Evolutionary conservation across 352 stramenopile genomes (phyloP), one percentile per base, ranked within the genome.

Genomic region (Elongisporangium prolatum): DNA sequence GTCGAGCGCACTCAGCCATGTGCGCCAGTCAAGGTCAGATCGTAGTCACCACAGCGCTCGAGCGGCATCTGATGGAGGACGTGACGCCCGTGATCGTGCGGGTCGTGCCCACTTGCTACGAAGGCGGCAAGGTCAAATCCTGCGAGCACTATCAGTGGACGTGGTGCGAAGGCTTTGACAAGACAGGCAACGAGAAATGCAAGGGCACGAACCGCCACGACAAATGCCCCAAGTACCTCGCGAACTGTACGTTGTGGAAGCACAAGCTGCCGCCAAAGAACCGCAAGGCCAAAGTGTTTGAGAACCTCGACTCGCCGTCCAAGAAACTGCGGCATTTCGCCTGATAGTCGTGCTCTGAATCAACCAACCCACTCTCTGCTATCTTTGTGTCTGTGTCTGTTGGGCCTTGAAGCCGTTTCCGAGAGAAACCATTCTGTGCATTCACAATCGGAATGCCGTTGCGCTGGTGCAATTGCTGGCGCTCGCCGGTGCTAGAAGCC

Each of bases 111-210:
- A 79, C 72, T 0, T 55, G 56, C 5, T 91, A 80, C 55, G 84
- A 93, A 83, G 84, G 84, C 38, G 63, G 65, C 60, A 93, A 93
- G 63, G 82, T 93, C 55, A 87, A 88, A 60, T 89, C 77, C 50
- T 93, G 84, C 44, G 84, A 93, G 53, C 84, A 93, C 59, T 93
- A 91, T 56, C 84, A 91, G 59, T 93, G 84, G 84, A 93, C 81
- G 1, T 93, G 84, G 84, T 93, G 84, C 63, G 84, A 93, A 69
- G 84, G 84, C 3, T 93, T 88, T 24, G 81, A 82, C 48, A 93
- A 93, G 55, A 89, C 81, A 21, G 75, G 80, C 47, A 93, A 93
- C 58, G 84, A 91, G 57, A 93, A 93, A 53, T 93, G 81, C 67
- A 82, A 77, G 40, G 84, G 84, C 47, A 93, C 84, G 14, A 93